Evolutionary conservation across 129 eudicot genomes (phyloP), one percentile per base, ranked within the genome.

Genomic region (Lonicera japonica): DNA sequence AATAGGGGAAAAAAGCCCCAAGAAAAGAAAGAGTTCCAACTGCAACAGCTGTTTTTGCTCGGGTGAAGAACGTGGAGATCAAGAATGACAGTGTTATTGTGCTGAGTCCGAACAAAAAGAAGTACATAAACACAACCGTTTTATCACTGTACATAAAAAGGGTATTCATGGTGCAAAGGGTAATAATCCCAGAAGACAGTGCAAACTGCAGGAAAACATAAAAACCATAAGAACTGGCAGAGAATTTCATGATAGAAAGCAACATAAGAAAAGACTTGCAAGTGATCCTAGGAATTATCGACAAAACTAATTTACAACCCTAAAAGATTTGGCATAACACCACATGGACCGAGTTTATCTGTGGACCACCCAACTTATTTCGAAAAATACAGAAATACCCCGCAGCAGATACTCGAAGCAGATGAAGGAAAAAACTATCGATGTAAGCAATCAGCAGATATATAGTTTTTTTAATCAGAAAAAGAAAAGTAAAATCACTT

Each of bases 31-130:
- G 95, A 21, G 96, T 88, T 65, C 99, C 99, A 66, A 94, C 99
- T 36, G 99, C 95, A 63, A 94, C 96, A 25, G 99, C 99, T 62
- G 99, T 88, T 83, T 86, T 94, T 72, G 99, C 96, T 79, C 99
- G 82, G 25, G 92, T 78, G 80, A 94, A 94, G 85, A 85, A 94
- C 39, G 99, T 83, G 15, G 96, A 85, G 57, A 94, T 94, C 75
- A 94, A 52, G 63, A 88, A 94, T 25, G 99, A 81, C 43, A 94
- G 61, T 79, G 84, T 94, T 67, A 94, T 94, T 48, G 95, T 89
- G 72, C 96, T 94, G 69, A 94, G 82, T 57, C 99, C 99, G 64
- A 94, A 94, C 68, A 78, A 60, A 75, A 94, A 94, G 92, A 94
- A 94, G 82, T 94, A 94, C 71, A 78, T 70, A 69, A 94, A 94